phyloP scores from a whole-genome alignment of 73 alveolate species.

The Paramecium primaurelia region DNA sequence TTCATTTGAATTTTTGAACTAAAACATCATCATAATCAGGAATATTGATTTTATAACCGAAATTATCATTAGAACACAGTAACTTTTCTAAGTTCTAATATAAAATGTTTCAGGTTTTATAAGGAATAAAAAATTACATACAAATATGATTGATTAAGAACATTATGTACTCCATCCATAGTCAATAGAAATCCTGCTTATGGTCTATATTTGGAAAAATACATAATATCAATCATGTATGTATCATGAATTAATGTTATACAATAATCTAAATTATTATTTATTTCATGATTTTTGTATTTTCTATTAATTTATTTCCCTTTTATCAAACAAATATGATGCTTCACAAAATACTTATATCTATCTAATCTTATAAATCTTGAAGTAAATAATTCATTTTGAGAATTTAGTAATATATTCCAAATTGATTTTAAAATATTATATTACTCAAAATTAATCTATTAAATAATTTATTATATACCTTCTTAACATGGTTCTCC shows the following conservation, averaged over 20 bases:
- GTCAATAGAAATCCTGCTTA: conserved; percentile 79
- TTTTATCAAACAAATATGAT: conserved; percentile 39
- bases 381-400: conserved; percentile 40
- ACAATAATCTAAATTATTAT: conserved; percentile 45
- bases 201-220: conserved; percentile 65
- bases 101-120: conserved; percentile 59
- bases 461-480: not conserved
- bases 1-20: conserved; percentile 55
- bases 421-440: too few relatives aligned
- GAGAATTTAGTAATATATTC: too few relatives aligned
- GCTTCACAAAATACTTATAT: conserved; percentile 35
- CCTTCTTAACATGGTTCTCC: conserved; percentile 68
- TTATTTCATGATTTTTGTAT: conserved; percentile 39
- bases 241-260: conserved; percentile 56
- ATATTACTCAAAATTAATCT: conserved; percentile 67
- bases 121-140: conserved; percentile 48
- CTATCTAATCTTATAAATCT: conserved; percentile 34
- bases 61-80: conserved; percentile 62
- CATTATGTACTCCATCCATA: conserved; percentile 82
- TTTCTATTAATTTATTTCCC: conserved; percentile 40
- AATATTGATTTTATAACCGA: conserved; percentile 54
- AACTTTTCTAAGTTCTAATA: conserved; percentile 32
- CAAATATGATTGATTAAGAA: conserved; percentile 55
- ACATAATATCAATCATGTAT: conserved; percentile 63
- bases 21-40: conserved; percentile 62